Percentiles rank a stretch among this genome's conserved stretches.
These are phyloP conservation scores for Ambrosia trifida DNA, from an alignment of 129 eudicot genomes.

Conservation along the genomic window DNA sequence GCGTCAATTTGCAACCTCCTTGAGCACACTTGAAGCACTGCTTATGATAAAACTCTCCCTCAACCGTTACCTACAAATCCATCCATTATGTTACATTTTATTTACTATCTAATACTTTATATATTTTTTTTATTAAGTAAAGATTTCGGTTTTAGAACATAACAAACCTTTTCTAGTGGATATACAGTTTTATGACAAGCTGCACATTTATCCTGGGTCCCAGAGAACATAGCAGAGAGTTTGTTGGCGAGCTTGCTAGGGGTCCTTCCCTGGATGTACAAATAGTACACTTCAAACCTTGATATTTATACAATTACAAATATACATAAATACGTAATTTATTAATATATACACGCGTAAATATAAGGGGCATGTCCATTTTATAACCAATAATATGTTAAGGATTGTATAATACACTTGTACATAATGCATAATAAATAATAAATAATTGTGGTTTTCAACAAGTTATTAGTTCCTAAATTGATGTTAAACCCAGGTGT, in stretches of 20 bases:
- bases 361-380: not conserved
- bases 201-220: slow-evolving; percentile 91
- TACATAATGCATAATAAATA: not conserved
- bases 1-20: slow-evolving; percentile 67
- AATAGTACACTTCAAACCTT: not conserved
- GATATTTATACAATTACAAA: not conserved
- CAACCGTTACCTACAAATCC: slow-evolving; percentile 64
- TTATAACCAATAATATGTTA: not conserved
- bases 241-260: slow-evolving; percentile 48
- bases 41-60: slow-evolving; percentile 76
- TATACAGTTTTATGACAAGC: slow-evolving; percentile 78
- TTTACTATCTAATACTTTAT: no score
- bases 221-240: slow-evolving; percentile 65
- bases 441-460: no score
- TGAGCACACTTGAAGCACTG: slow-evolving; percentile 78
- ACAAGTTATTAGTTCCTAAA: no score
- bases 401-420: not conserved
- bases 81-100: no score
- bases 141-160: no score
- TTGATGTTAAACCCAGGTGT: no score
- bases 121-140: no score
- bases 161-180: slow-evolving; percentile 84
- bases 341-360: not conserved
- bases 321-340: not conserved
- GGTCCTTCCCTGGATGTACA: slow-evolving; percentile 39